phyloP scores from a whole-genome alignment of 2,329 filamentous ascomycete species.

The Penicillium italicum region DNA sequence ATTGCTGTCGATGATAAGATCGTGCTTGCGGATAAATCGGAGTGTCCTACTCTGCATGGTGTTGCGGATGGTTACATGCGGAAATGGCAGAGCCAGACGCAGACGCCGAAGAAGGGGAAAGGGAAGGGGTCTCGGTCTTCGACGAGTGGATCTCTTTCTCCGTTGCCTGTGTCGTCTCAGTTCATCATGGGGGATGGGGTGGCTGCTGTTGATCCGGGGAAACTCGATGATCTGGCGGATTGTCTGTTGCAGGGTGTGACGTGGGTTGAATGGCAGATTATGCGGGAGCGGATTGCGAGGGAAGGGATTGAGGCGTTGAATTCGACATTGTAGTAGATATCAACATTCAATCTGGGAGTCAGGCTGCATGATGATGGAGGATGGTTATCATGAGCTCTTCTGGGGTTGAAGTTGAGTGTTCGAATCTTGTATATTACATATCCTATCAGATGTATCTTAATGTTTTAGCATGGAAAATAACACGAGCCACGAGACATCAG shows the following conservation, averaged over 20 bases:
- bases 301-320: constrained; percentile 23
- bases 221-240: constrained; percentile 79
- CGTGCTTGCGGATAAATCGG: constrained; percentile 13
- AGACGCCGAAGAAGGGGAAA: constrained; percentile 9
- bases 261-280: constrained; percentile 68
- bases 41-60: constrained; percentile 16
- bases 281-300: constrained; percentile 26
- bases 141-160: background rate
- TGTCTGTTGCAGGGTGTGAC: constrained; percentile 73
- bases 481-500: background rate
- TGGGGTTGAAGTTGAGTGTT: background rate
- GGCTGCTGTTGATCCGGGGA: constrained; percentile 39
- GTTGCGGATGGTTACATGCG: constrained; percentile 29
- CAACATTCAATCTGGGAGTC: background rate
- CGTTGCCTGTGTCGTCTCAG: background rate
- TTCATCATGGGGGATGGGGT: background rate
- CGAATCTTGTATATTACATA: background rate
- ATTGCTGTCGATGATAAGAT: constrained; percentile 14
- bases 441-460: background rate
- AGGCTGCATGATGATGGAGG: background rate
- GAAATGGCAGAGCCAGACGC: constrained; percentile 27
- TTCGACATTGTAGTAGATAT: background rate
- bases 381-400: background rate
- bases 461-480: background rate
- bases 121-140: background rate